Evolutionary conservation across 2,329 filamentous ascomycete genomes (phyloP).

Genomic region (Paecilomyces formosus): DNA sequence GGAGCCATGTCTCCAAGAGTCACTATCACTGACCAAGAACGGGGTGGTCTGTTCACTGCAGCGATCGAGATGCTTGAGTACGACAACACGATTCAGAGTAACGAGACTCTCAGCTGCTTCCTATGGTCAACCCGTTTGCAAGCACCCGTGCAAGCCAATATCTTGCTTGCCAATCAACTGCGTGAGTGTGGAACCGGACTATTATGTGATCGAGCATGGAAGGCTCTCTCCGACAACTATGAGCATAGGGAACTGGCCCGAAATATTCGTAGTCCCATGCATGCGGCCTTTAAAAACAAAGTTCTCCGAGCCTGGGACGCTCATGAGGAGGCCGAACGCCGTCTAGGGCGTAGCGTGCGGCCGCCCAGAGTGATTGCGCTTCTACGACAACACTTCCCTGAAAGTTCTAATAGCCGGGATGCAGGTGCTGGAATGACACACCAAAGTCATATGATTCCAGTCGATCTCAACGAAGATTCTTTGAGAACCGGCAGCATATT

Average conservation of each 20-base stretch:
- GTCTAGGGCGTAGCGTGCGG: constrained; percentile 30
- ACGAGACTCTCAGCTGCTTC: constrained; percentile 46
- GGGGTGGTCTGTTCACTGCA: constrained; percentile 47
- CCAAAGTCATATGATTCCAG: too few relatives aligned
- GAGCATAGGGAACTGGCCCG: constrained; percentile 44
- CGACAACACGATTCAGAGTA: constrained; percentile 49
- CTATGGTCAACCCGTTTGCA: constrained; percentile 54
- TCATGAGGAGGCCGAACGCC: constrained; percentile 42
- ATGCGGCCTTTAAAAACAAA: constrained; percentile 49
- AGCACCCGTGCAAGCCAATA: constrained; percentile 55
- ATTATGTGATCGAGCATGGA: constrained; percentile 53
- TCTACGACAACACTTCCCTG: neutral
- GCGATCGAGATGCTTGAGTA: constrained; percentile 54
- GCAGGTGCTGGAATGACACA: neutral
- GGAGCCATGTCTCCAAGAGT: constrained; percentile 7
- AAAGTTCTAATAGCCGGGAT: neutral
- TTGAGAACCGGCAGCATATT: too few relatives aligned
- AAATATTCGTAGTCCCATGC: constrained; percentile 49
- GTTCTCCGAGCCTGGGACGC: constrained; percentile 59
- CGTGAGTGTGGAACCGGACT: constrained; percentile 47
- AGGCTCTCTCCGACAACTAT: constrained; percentile 49
- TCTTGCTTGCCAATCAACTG: constrained; percentile 52
- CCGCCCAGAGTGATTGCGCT: neutral
- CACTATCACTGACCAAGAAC: constrained; percentile 25
- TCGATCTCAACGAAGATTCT: too few relatives aligned